These are phyloP conservation scores for Fonsecaea monophora DNA, from an alignment of 2,329 filamentous ascomycete species.

Conservation along the genomic window DNA sequence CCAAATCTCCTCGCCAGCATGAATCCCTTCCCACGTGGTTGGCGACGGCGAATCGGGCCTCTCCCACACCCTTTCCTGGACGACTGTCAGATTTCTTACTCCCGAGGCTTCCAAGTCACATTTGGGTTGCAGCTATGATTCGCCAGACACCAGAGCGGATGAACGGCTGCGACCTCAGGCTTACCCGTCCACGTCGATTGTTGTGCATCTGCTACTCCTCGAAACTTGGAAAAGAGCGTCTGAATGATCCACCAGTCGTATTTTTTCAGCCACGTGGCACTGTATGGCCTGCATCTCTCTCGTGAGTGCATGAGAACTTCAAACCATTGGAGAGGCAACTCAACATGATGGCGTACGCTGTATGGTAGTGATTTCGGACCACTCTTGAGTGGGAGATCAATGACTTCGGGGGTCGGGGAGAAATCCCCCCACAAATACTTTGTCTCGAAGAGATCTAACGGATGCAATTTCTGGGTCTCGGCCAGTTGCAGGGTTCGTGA, in stretches of 20 bases:
- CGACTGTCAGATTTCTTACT: constrained; percentile 35
- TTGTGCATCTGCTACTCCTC: constrained; percentile 87
- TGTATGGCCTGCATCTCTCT: constrained; percentile 63
- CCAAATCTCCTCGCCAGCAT: constrained; percentile 80
- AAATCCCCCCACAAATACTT: constrained; percentile 73
- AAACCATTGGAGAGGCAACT: constrained; percentile 65
- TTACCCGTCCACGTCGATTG: constrained; percentile 77
- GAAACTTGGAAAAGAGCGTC: constrained; percentile 89
- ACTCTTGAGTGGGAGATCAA: constrained; percentile 37
- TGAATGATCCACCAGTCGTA: constrained; percentile 73
- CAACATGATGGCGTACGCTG: constrained; percentile 65
- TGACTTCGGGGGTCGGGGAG: constrained; percentile 38
- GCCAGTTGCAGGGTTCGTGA: constrained; percentile 66
- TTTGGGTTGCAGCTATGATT: constrained; percentile 98
- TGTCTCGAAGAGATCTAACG: constrained; percentile 65
- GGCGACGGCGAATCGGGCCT: constrained; percentile 44
- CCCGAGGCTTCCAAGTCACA: constrained; percentile 82
- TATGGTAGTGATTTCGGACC: constrained; percentile 60
- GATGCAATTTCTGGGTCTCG: constrained; percentile 64
- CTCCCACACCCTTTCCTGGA: constrained; percentile 30
- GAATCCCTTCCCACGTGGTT: constrained; percentile 70
- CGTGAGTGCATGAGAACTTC: constrained; percentile 52
- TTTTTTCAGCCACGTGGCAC: constrained; percentile 43
- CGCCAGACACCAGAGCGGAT: constrained; percentile 93
- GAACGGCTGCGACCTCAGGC: constrained; percentile 90